Base-by-base conservation (phyloP, 2,329 filamentous ascomycete species). In the Alternaria triticimaculans region DNA sequence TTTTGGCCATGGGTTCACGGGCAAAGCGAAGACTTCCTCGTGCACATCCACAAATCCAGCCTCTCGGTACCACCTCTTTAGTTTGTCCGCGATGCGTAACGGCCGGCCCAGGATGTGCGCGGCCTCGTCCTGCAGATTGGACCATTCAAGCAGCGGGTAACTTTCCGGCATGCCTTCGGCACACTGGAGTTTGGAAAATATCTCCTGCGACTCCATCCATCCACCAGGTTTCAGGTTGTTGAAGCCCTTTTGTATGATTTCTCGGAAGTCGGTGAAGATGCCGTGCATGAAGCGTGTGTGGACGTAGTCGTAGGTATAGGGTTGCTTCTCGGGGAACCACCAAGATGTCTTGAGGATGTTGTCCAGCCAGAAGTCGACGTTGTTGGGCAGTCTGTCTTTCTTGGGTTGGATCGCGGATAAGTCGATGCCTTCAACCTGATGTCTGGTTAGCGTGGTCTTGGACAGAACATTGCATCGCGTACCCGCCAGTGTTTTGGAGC, bases 281-380 rank as follows among this genome's bases (percentile, higher is more conserved):
- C 89, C 89, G 3, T 83, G 81, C 78, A 91, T 83, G 69, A 87
- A 81, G 48, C 86, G 84, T 3, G 86, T 84, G 76, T 90, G 88
- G 61, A 91, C 84, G 63, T 86, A 86, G 76, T 90, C 88, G 70
- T 89, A 84, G 67, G 80, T 8, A 11, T 20, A 51, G 9, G 28
- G 14, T 8, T 53, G 71, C 11, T 71, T 62, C 21, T 58, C 60
- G 6, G 83, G 80, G 80, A 87, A 74, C 80, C 86, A 80, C 87
- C 88, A 89, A 59, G 90, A 85, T 10, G 67, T 82, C 2, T 84
- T 81, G 72, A 89, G 87, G 55, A 85, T 84, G 73, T 94, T 91
- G 73, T 93, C 90, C 49, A 94, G 86, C 64, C 88, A 88, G 68
- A 94, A 94, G 65, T 88, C 87, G 14, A 93, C 89, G 66, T 94